Percentiles rank a stretch among this genome's conserved stretches.
Conservation (phyloP, 768 basidiomycete genomes). For the Chlorophyllum brunneum region DNA sequence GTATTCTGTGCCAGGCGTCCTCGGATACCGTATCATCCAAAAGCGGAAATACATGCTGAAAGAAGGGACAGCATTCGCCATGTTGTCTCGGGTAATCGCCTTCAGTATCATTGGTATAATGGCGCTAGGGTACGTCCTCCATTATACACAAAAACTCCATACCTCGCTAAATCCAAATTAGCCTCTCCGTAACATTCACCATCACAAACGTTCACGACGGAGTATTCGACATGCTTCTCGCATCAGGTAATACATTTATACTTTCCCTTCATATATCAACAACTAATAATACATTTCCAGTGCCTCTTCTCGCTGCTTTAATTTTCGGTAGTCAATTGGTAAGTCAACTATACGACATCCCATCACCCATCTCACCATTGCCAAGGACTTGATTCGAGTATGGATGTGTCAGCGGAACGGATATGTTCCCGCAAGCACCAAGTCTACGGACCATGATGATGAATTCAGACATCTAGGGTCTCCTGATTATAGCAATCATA, state of each 20-base stretch:
- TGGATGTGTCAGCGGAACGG: background rate
- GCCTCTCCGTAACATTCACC: conserved; percentile 20
- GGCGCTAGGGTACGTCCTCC: conserved; percentile 20
- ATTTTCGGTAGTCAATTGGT: conserved; percentile 25
- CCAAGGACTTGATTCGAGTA: conserved; percentile 3
- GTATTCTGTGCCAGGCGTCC: conserved; percentile 16
- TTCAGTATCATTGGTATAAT: conserved; percentile 26
- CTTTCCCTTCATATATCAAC: background rate
- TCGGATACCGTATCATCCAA: conserved; percentile 21
- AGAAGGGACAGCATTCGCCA: conserved; percentile 17
- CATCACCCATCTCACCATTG: background rate
- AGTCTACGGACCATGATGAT: background rate
- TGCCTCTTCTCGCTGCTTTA: conserved; percentile 21
- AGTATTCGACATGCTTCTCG: conserved; percentile 22
- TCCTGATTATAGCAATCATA: no score
- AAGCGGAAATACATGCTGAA: conserved; percentile 18
- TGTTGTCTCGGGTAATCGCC: conserved; percentile 25
- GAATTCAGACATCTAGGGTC: background rate
- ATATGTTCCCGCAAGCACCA: background rate
- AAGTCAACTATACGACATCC: background rate
- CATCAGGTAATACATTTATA: conserved; percentile 16
- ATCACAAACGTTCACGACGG: conserved; percentile 19
- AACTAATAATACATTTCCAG: conserved; percentile 11
- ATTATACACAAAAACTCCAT: background rate
- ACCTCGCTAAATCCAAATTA: conserved; percentile 3